These are phyloP conservation scores for Russula ochroleuca DNA, from an alignment of 768 basidiomycete species.

Conservation along the genomic window DNA sequence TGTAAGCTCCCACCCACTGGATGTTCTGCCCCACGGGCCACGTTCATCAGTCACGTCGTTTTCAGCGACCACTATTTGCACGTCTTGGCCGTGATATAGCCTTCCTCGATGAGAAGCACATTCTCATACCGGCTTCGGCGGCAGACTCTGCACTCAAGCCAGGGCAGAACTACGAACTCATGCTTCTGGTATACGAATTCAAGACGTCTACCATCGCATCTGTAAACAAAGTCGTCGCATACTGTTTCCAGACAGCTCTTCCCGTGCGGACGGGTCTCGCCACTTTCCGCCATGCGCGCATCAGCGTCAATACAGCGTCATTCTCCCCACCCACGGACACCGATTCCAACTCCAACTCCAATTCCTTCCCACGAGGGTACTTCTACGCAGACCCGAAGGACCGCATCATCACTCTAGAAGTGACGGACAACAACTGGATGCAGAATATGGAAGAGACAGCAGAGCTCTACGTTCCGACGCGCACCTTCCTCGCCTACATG, in stretches of 20 bases:
- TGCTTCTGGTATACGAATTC: slow-evolving; percentile 9
- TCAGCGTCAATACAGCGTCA: slow-evolving; percentile 11
- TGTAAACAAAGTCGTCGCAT: background rate
- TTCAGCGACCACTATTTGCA: slow-evolving; percentile 10
- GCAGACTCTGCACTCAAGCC: slow-evolving; percentile 11
- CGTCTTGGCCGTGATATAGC: slow-evolving; percentile 11
- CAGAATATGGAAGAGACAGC: slow-evolving; percentile 3
- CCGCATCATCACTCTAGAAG: slow-evolving; percentile 15
- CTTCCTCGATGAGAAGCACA: slow-evolving; percentile 17
- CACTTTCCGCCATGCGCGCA: slow-evolving; percentile 6
- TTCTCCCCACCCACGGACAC: slow-evolving; percentile 9
- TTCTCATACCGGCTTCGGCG: slow-evolving; percentile 12
- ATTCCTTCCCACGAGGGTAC: background rate
- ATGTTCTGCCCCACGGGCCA: too few species aligned
- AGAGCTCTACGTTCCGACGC: slow-evolving; percentile 7
- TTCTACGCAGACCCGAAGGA: slow-evolving; percentile 17
- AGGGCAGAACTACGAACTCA: slow-evolving; percentile 10
- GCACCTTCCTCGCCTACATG: slow-evolving; percentile 19
- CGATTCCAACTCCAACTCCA: background rate
- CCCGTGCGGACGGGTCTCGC: slow-evolving; percentile 13
- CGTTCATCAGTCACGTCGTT: background rate
- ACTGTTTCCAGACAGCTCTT: slow-evolving; percentile 12
- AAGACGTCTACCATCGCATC: background rate
- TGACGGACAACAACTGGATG: slow-evolving; percentile 16
- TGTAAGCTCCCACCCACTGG: background rate